Percentiles rank a stretch among this genome's conserved stretches.
Evolutionary conservation across 768 basidiomycete genomes (phyloP).

Genomic region (Leccinum truebloodii): DNA sequence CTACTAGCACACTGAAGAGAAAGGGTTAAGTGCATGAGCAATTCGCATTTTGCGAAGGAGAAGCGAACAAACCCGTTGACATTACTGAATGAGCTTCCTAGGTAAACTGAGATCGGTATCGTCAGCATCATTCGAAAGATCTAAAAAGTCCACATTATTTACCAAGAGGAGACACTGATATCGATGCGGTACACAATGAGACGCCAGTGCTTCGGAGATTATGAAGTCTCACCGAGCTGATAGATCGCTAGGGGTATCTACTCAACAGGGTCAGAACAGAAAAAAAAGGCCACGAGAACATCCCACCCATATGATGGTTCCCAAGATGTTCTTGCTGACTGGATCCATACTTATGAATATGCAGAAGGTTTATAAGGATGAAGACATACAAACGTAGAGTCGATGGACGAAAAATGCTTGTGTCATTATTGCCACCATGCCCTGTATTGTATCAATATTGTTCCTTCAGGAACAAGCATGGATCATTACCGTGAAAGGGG

Average conservation of each 20-base stretch:
- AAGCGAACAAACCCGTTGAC: no score
- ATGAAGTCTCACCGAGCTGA: slow-evolving; percentile 6
- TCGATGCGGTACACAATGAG: not conserved
- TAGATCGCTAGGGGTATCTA: slow-evolving; percentile 3
- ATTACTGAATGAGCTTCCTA: no score
- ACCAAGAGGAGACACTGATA: not conserved
- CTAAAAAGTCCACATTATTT: not conserved
- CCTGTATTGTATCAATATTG: not conserved
- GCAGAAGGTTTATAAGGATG: not conserved
- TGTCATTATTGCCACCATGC: not conserved
- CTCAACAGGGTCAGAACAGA: not conserved
- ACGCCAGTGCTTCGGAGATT: not conserved
- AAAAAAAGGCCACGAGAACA: not conserved
- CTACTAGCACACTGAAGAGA: no score
- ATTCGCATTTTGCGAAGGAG: no score
- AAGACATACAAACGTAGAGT: slow-evolving; percentile 3
- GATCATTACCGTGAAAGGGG: not conserved
- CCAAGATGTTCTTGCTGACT: slow-evolving; percentile 3
- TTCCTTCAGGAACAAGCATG: not conserved
- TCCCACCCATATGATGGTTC: slow-evolving; percentile 1
- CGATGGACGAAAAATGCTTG: slow-evolving; percentile 6
- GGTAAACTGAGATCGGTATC: no score
- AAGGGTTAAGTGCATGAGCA: no score
- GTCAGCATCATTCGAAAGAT: no score
- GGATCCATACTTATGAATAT: not conserved